These are phyloP conservation scores for Prunus salicina DNA, from an alignment of 306 rosid genomes.

Conservation along the genomic window DNA sequence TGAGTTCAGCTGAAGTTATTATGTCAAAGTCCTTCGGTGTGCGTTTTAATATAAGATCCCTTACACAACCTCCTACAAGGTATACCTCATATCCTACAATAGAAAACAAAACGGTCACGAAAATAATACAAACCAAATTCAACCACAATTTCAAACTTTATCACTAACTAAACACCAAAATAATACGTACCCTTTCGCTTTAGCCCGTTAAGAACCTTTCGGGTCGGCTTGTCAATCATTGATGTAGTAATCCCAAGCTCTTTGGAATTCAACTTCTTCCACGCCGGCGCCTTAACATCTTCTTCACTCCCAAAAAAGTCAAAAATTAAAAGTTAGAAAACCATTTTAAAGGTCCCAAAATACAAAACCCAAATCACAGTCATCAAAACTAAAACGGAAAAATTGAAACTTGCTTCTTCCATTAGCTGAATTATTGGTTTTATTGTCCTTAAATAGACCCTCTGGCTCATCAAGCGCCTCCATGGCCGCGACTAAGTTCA, in stretches of 20 bases:
- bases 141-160: background rate
- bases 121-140: background rate
- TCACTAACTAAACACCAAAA: background rate
- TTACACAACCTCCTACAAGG: slow-evolving; percentile 56
- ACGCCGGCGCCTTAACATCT: slow-evolving; percentile 32
- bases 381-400: background rate
- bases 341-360: background rate
- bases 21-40: slow-evolving; percentile 54
- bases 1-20: slow-evolving; percentile 76
- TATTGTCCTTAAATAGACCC: slow-evolving; percentile 3
- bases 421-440: slow-evolving; percentile 15
- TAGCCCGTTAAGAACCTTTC: slow-evolving; percentile 62
- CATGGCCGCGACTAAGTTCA: slow-evolving; percentile 33
- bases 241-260: slow-evolving; percentile 71
- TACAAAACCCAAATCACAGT: slow-evolving; percentile 2
- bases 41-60: slow-evolving; percentile 50
- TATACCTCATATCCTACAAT: slow-evolving; percentile 49
- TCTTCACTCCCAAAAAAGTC: slow-evolving; percentile 23
- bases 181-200: slow-evolving; percentile 54
- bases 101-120: background rate
- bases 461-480: slow-evolving; percentile 44
- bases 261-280: slow-evolving; percentile 70
- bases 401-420: slow-evolving; percentile 45
- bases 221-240: slow-evolving; percentile 60
- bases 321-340: background rate